A percentile compares a stretch with the other conserved stretches of the same genome.
These are phyloP conservation scores for Fermentozyma sake DNA, from an alignment of 1,139 yeast genomes.

Conservation along the genomic window DNA sequence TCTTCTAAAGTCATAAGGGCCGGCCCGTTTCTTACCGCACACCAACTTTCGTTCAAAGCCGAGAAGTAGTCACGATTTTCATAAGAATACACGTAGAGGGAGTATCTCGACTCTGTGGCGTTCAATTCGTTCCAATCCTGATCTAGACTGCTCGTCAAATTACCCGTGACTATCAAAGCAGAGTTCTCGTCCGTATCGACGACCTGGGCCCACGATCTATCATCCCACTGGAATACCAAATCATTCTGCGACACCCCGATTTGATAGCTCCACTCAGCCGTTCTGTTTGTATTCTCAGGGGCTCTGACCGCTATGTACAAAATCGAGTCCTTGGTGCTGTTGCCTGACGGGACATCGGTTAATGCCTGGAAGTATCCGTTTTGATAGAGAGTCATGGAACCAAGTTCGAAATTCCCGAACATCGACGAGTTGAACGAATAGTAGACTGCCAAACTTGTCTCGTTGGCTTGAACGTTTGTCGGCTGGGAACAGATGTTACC, in stretches of 20 bases:
- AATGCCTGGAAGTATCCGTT: constrained; percentile 56
- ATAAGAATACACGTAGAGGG: constrained; percentile 44
- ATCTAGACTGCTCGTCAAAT: constrained; percentile 30
- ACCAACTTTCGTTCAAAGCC: constrained; percentile 57
- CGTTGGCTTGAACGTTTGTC: constrained; percentile 17
- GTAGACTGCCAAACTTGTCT: constrained; percentile 43
- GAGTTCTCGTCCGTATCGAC: constrained; percentile 73
- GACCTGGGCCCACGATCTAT: constrained; percentile 51
- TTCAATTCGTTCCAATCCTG: constrained; percentile 9
- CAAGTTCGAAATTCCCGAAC: constrained; percentile 26
- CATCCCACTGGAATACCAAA: constrained; percentile 69
- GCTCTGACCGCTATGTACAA: constrained; percentile 49
- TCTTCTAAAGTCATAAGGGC: constrained; percentile 22
- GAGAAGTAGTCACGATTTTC: constrained; percentile 35
- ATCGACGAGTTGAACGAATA: constrained; percentile 46
- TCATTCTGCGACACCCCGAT: constrained; percentile 67
- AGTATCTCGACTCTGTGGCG: constrained; percentile 33
- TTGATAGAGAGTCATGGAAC: constrained; percentile 27
- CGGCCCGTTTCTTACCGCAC: constrained; percentile 60
- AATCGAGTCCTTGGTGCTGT: constrained; percentile 14
- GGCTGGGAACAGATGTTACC: constrained; percentile 60
- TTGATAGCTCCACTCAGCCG: constrained; percentile 55
- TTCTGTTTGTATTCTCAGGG: constrained; percentile 34
- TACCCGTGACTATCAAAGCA: constrained; percentile 67
- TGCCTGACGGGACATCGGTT: constrained; percentile 34